phyloP scores from a whole-genome alignment of 768 basidiomycete genomes.

The Kondoa malvinella region DNA sequence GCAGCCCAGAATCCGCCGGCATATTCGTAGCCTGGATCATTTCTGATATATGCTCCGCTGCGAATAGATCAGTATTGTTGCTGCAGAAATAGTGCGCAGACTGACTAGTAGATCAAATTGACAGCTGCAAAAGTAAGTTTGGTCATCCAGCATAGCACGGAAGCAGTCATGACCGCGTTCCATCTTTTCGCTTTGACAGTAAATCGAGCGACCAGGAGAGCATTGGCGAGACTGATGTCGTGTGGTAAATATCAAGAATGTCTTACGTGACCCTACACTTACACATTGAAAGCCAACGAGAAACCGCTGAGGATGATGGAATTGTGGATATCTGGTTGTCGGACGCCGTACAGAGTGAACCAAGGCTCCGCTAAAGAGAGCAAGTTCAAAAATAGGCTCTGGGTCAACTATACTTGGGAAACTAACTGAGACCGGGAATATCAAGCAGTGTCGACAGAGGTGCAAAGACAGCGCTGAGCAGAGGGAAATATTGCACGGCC shows the following conservation, averaged over 20 bases:
- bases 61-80: background rate
- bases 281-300: background rate
- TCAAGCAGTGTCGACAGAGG: slow-evolving; percentile 33
- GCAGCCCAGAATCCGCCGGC: slow-evolving; percentile 23
- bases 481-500: slow-evolving; percentile 20
- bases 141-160: slow-evolving; percentile 29
- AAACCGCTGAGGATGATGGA: slow-evolving; percentile 18
- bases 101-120: slow-evolving; percentile 26
- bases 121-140: slow-evolving; percentile 29
- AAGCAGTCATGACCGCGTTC: slow-evolving; percentile 25
- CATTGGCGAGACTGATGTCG: slow-evolving; percentile 32
- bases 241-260: slow-evolving; percentile 28
- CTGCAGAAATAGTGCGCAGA: background rate
- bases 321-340: slow-evolving; percentile 27
- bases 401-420: background rate
- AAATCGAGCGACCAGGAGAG: slow-evolving; percentile 31
- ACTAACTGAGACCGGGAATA: slow-evolving; percentile 31
- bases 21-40: slow-evolving; percentile 11
- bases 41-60: background rate
- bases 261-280: slow-evolving; percentile 11
- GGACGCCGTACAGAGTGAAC: slow-evolving; percentile 26
- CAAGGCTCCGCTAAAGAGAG: slow-evolving; percentile 27
- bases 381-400: background rate
- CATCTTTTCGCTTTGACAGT: slow-evolving; percentile 26
- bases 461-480: slow-evolving; percentile 31